These are phyloP conservation scores for Globisporangium middletonii DNA, from an alignment of 352 stramenopile genomes.

Conservation along the genomic window DNA sequence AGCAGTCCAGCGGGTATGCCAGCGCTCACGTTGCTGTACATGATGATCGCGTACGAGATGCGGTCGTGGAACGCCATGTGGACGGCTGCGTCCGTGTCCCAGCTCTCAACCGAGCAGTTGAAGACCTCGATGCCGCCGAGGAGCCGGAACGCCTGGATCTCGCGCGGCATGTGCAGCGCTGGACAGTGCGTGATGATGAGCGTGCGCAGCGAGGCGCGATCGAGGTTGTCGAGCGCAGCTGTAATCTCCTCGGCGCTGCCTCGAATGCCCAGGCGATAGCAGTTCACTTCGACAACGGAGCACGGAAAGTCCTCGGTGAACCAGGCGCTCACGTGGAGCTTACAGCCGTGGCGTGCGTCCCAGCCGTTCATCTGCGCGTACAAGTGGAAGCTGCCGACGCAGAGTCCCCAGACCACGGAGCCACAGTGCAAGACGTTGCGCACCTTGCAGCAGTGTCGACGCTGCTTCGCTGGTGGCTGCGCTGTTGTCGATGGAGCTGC, in stretches of 20 bases:
- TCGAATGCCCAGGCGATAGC: neutral
- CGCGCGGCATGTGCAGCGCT: constrained; percentile 10
- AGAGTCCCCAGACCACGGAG: neutral
- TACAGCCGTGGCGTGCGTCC: neutral
- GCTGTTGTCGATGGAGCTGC: neutral
- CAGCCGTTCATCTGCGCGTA: neutral
- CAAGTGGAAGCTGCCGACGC: neutral
- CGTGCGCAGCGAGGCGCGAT: constrained; percentile 5
- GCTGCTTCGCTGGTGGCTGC: neutral
- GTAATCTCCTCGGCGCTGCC: neutral
- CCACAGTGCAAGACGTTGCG: neutral
- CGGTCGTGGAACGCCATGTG: neutral
- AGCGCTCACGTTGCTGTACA: constrained; percentile 13
- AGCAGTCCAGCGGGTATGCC: constrained; percentile 3
- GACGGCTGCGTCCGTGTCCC: constrained; percentile 6
- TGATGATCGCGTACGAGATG: constrained; percentile 12
- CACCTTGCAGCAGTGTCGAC: neutral
- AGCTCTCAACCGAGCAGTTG: constrained; percentile 12
- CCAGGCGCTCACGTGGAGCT: neutral
- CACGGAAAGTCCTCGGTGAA: constrained; percentile 12
- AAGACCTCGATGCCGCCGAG: constrained; percentile 18
- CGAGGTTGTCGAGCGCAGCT: constrained; percentile 4
- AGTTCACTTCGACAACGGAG: constrained; percentile 12
- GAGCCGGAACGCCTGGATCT: constrained; percentile 11
- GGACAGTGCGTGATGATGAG: constrained; percentile 17